Base-by-base conservation (phyloP, 2,329 filamentous ascomycete genomes). In the Colletotrichum aenigma region DNA sequence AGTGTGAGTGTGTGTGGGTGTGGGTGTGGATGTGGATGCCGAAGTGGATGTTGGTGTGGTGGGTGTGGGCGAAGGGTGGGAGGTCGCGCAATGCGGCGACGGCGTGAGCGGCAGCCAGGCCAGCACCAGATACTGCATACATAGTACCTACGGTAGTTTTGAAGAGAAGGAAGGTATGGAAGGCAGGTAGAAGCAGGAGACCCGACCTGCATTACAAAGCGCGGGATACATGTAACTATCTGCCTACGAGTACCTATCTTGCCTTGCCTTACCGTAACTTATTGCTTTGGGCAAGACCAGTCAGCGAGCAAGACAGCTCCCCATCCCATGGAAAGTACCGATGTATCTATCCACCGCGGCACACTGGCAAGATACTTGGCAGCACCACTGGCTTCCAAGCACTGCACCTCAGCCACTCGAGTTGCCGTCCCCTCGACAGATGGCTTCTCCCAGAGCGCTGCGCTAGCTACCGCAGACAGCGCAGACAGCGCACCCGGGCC, bases 61-160 rank as follows among this genome's bases (percentile, higher is more conserved):
- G 70, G 70, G 70, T 34, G 73, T 73, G 69, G 69, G 55, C 30
- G n/a, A 67, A 75, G 70, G 70, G 73, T 75, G 73, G 56, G 64
- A 75, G 70, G 73, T 75, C 73, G 64, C 70, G 70, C 64, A 68
- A 68, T 73, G 70, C 73, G 70, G 70, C 70, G 73, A 75, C 70
- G 55, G 68, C 68, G 72, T 75, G 71, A 71, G 71, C 71, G 67
- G 71, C 60, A 74, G 48, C 67, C 38, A 48, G 38, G 18, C 38
- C 38, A 48, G 38, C 38, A 48, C 30, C 60, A 74, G 43, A 38
- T 58, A 58, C n/a, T 7, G 10, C 13, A 15, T 34, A 4, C 13
- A 15, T 34, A 4, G 21, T 26, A 26, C 34, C 34, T 36, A 36
- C 34, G 15, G 24, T 26, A 26, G 52, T 12, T 58, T 26, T 58